A percentile compares a stretch with the other conserved stretches of the same genome.
Evolutionary conservation across 345 rosid species (phyloP).

Genomic region (Geranium brycei): DNA sequence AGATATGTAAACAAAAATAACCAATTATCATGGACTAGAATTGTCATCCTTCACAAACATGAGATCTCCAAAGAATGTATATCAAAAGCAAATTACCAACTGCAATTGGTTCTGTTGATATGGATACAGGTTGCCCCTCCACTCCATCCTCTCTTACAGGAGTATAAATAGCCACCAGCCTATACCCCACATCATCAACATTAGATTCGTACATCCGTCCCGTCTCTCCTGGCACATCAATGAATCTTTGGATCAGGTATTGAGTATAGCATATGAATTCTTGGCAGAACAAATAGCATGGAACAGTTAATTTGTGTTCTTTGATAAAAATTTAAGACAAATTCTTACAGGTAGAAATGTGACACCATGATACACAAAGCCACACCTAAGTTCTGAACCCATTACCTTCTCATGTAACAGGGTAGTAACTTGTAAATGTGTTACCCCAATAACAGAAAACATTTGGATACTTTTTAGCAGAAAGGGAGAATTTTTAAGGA

Average conservation of each 20-base stretch:
- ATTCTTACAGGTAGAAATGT: too few relatives aligned
- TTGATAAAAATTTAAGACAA: too few relatives aligned
- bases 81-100: conserved; percentile 43
- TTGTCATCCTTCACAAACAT: too few relatives aligned
- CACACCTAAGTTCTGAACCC: too few relatives aligned
- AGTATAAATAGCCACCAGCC: conserved; percentile 78
- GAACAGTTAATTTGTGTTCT: background rate
- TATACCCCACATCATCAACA: conserved; percentile 98
- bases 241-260: conserved; percentile 8
- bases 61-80: background rate
- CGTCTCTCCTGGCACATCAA: conserved; percentile 60
- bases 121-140: conserved; percentile 93
- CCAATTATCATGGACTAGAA: too few relatives aligned
- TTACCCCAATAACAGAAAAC: background rate
- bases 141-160: conserved; percentile 86
- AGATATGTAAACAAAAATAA: too few relatives aligned
- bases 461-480: background rate
- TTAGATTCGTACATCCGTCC: conserved; percentile 93
- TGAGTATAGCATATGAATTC: background rate
- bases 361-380: too few relatives aligned
- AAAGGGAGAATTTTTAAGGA: background rate
- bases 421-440: too few relatives aligned
- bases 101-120: conserved; percentile 85
- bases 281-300: background rate
- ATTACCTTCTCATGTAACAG: too few relatives aligned